phyloP scores from a whole-genome alignment of 257 asterid genomes.

The Perilla frutescens region DNA sequence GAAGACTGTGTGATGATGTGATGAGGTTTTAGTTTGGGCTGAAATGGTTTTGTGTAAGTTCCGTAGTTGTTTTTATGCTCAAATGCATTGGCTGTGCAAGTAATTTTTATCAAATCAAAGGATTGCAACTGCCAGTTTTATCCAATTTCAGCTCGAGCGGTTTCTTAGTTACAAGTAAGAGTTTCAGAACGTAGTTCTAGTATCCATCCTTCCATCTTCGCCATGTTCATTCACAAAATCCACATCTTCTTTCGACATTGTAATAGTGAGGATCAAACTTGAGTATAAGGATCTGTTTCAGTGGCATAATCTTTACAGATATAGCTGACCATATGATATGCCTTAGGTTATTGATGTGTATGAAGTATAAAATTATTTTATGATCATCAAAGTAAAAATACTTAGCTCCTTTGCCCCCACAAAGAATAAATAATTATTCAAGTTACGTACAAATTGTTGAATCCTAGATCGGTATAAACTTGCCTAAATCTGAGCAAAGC shows the following conservation, averaged over 20 bases:
- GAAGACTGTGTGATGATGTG: constrained; percentile 24
- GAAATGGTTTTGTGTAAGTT: constrained; percentile 12
- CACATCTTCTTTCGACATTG: constrained; percentile 7
- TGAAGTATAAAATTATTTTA: neutral
- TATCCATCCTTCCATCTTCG: neutral
- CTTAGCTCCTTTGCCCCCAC: constrained; percentile 4
- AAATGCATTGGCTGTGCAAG: neutral
- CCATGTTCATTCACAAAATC: neutral
- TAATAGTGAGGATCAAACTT: neutral
- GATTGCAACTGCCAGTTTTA: constrained; percentile 4
- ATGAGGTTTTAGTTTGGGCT: constrained; percentile 30
- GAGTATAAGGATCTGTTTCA: constrained; percentile 11
- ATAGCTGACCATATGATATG: neutral
- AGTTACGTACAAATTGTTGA: constrained; percentile 4
- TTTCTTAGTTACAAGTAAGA: neutral
- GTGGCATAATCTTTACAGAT: neutral
- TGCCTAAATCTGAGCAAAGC: constrained; percentile 1
- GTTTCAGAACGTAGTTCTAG: neutral
- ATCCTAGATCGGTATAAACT: neutral
- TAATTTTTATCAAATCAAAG: neutral
- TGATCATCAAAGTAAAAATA: neutral
- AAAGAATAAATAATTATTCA: neutral
- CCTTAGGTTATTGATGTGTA: neutral
- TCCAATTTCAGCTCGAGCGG: neutral
- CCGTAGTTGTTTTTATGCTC: neutral